A percentile compares a stretch with the other conserved stretches of the same genome.
Evolutionary conservation across 108 stramenopile species (phyloP).

Genomic region (Fistulifera pelliculosa): DNA sequence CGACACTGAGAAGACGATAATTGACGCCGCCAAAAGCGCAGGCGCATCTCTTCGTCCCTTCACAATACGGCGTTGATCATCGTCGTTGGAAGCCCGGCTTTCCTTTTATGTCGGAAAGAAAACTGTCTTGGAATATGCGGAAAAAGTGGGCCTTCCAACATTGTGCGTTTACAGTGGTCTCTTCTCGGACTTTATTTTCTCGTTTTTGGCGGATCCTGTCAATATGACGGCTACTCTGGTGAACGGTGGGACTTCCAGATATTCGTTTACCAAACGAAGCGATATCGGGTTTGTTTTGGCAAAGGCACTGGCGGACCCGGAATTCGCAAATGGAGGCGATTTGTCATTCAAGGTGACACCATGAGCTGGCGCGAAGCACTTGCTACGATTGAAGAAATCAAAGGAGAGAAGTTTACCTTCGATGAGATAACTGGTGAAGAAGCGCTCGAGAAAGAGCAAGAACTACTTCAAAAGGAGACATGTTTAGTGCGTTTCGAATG

Average conservation of each 20-base stretch:
- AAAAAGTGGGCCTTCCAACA: conserved; percentile 12
- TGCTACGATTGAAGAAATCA: background rate
- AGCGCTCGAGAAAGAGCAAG: conserved; percentile 10
- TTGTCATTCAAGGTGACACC: conserved; percentile 14
- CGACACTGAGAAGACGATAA: conserved; percentile 3
- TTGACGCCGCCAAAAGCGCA: conserved; percentile 11
- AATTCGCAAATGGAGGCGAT: conserved; percentile 6
- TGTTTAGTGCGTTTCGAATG: conserved; percentile 8
- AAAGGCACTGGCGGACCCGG: conserved; percentile 16
- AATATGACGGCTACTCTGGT: conserved; percentile 5
- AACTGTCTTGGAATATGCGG: conserved; percentile 5
- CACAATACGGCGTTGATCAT: conserved; percentile 21
- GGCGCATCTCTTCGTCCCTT: conserved; percentile 19
- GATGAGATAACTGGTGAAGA: conserved; percentile 6
- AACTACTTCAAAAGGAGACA: conserved; percentile 11
- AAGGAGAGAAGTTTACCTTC: conserved; percentile 10
- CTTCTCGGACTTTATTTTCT: conserved; percentile 16
- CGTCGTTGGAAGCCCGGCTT: conserved; percentile 10
- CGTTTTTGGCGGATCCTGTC: conserved; percentile 9
- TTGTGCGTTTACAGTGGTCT: conserved; percentile 12
- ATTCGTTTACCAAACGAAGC: conserved; percentile 11
- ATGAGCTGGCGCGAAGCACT: conserved; percentile 14
- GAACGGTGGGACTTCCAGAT: conserved; percentile 3
- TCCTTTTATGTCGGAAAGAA: conserved; percentile 14
- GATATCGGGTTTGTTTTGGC: conserved; percentile 21